Percentiles rank a stretch among this genome's conserved stretches.
These are phyloP conservation scores for Massospora cicadina DNA, from an alignment of 371 early-diverging fungal species.

Conservation along the genomic window DNA sequence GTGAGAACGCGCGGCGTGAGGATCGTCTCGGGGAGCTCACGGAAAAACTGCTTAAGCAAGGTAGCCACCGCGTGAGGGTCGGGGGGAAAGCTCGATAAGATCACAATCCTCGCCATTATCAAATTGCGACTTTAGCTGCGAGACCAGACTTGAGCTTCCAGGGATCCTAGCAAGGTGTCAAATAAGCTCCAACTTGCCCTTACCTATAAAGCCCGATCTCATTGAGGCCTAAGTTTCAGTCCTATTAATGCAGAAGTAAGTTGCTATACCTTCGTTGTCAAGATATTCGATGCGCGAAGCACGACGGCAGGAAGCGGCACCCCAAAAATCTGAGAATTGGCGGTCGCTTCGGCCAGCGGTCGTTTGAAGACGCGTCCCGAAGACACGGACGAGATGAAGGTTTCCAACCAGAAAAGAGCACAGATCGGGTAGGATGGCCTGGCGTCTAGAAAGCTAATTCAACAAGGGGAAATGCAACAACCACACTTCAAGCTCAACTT, in stretches of 20 bases:
- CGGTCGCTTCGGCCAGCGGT: not conserved
- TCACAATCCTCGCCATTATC: conserved; percentile 5
- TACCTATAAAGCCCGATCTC: conserved; percentile 9
- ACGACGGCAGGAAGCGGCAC: conserved; percentile 7
- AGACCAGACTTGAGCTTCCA: not conserved
- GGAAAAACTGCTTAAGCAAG: not conserved
- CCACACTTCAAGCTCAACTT: too few species aligned
- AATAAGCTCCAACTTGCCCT: not conserved
- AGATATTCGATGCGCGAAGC: conserved; percentile 6
- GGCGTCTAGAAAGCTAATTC: not conserved
- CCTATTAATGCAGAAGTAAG: not conserved
- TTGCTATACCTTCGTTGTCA: conserved; percentile 6
- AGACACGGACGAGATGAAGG: not conserved
- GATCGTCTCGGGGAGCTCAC: conserved; percentile 7
- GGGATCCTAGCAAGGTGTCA: conserved; percentile 1
- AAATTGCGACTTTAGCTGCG: not conserved
- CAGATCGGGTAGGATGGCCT: not conserved
- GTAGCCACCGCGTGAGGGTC: conserved; percentile 10
- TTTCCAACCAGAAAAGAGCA: not conserved
- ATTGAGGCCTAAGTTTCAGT: conserved; percentile 6
- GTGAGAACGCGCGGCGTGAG: conserved; percentile 4
- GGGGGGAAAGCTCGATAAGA: not conserved
- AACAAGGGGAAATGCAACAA: too few species aligned
- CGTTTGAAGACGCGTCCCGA: conserved; percentile 1
- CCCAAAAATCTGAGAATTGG: not conserved